Percentiles rank a stretch among this genome's conserved stretches.
These are phyloP conservation scores for Quercus gilva DNA, from an alignment of 306 rosid genomes.

Conservation along the genomic window DNA sequence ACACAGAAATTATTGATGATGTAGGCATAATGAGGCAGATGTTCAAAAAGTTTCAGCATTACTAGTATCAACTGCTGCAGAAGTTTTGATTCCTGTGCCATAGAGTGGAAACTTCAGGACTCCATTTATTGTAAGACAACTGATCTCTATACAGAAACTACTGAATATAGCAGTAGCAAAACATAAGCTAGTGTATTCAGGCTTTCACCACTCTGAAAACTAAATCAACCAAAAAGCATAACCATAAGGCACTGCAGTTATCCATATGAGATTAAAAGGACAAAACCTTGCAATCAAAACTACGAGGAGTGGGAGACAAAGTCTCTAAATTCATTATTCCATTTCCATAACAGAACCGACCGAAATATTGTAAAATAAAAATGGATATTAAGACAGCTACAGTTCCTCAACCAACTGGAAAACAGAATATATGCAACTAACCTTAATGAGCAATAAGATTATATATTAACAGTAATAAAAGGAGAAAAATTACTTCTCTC, in stretches of 20 bases:
- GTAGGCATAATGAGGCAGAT: too few species aligned
- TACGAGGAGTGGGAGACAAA: neutral
- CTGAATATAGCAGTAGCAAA: too few species aligned
- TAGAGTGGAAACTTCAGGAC: too few species aligned
- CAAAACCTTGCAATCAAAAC: neutral
- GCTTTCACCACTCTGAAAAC: neutral
- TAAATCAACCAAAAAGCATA: neutral
- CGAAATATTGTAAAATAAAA: neutral
- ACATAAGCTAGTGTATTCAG: too few species aligned
- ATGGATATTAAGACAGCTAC: neutral
- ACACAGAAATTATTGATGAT: too few species aligned
- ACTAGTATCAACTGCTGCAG: too few species aligned
- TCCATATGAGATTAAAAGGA: neutral
- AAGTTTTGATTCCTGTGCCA: too few species aligned
- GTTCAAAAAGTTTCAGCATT: too few species aligned
- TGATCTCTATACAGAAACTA: too few species aligned
- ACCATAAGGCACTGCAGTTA: neutral
- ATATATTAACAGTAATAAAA: neutral
- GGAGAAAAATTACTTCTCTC: conserved; percentile 70
- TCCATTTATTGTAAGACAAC: too few species aligned
- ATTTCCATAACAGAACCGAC: neutral
- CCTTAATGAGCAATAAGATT: conserved; percentile 3
- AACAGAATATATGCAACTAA: neutral
- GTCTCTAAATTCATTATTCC: neutral
- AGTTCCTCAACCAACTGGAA: neutral